These are phyloP conservation scores for Solanum bukasovii DNA, from an alignment of 257 asterid species.

Conservation along the genomic window DNA sequence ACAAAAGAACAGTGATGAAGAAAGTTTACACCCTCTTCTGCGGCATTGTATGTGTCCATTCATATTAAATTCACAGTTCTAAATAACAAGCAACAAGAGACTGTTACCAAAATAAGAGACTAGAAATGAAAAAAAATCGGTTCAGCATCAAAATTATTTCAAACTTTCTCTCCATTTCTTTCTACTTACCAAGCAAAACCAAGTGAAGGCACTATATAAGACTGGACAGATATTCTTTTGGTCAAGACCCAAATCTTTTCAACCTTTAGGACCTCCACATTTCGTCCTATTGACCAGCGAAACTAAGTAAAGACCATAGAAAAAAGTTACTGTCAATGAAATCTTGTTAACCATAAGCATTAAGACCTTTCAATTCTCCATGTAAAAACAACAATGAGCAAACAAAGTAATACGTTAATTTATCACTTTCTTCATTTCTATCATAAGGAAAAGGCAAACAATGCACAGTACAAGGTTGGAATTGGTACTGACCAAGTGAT, in stretches of 20 bases:
- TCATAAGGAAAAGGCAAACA: background rate
- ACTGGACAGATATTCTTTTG: background rate
- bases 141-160: background rate
- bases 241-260: background rate
- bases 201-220: background rate
- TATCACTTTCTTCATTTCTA: background rate
- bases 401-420: background rate
- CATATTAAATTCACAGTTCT: background rate
- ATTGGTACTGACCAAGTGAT: slow-evolving; percentile 67
- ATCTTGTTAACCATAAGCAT: background rate
- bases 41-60: background rate
- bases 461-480: background rate
- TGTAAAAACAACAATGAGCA: background rate
- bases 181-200: background rate
- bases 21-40: background rate
- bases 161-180: background rate
- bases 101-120: background rate
- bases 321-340: background rate
- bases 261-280: background rate
- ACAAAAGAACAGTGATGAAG: background rate
- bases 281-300: background rate
- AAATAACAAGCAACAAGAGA: background rate
- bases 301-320: background rate
- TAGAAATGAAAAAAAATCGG: background rate
- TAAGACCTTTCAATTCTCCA: background rate